Evolutionary conservation across 768 basidiomycete species (phyloP).

Genomic region (Neoboletus magnificus): DNA sequence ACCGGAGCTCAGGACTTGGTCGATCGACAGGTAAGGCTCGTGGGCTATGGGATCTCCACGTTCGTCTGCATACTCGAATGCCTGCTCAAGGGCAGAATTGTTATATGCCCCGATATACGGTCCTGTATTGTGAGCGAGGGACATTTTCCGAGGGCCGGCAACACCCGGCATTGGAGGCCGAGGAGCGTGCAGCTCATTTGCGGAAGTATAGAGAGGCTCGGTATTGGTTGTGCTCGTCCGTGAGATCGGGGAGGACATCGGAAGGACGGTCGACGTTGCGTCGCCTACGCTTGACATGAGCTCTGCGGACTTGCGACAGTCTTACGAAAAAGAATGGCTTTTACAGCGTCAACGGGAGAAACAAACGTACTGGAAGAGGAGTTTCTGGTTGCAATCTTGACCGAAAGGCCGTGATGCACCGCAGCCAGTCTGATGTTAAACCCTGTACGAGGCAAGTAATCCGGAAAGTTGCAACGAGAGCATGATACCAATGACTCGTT

Average conservation of each 20-base stretch:
- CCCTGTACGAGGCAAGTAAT: neutral
- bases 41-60: neutral
- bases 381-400: constrained; percentile 9
- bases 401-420: neutral
- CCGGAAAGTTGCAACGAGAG: neutral
- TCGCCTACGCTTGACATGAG: constrained; percentile 19
- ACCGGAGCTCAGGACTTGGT: neutral
- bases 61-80: neutral
- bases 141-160: constrained; percentile 22
- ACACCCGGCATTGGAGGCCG: constrained; percentile 12
- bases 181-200: neutral
- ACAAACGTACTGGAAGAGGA: neutral
- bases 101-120: neutral
- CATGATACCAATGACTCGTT: neutral
- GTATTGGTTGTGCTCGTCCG: constrained; percentile 5
- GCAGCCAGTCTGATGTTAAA: constrained; percentile 14
- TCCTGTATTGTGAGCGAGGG: neutral
- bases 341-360: neutral
- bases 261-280: constrained; percentile 10
- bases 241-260: constrained; percentile 14
- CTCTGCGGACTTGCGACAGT: neutral
- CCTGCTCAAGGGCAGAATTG: neutral
- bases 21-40: neutral
- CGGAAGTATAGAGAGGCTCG: neutral
- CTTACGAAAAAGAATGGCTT: too few species aligned